phyloP scores from a whole-genome alignment of 1,284 basidiomycete species.

The Marasmius oreades region DNA sequence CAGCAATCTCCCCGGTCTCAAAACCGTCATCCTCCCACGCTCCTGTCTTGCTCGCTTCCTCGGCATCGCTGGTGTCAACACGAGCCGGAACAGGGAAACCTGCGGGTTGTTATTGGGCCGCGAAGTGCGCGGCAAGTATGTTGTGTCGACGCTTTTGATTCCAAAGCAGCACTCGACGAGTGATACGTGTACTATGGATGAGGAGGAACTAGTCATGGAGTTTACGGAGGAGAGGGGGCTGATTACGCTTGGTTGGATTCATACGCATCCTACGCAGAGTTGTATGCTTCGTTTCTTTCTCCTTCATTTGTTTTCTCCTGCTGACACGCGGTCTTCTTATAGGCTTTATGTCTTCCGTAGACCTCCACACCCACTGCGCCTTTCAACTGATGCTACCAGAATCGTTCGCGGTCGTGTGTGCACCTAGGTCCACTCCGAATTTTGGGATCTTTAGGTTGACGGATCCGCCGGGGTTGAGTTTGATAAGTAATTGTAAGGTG shows the following conservation, averaged over 20 bases:
- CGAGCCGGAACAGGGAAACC: constrained; percentile 42
- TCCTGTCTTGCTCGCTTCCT: constrained; percentile 72
- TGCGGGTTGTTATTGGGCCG: constrained; percentile 54
- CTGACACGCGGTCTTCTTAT: background rate
- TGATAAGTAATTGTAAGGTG: constrained; percentile 62
- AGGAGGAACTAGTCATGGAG: constrained; percentile 81
- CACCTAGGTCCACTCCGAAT: constrained; percentile 73
- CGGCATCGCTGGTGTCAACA: constrained; percentile 52
- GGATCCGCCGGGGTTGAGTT: constrained; percentile 76
- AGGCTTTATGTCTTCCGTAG: constrained; percentile 88
- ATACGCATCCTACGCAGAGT: constrained; percentile 88
- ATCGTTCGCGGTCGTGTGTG: constrained; percentile 89
- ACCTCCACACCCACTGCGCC: constrained; percentile 83
- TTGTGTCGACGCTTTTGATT: constrained; percentile 75
- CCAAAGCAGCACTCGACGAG: constrained; percentile 83
- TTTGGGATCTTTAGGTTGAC: constrained; percentile 87
- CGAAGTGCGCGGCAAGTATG: constrained; percentile 50
- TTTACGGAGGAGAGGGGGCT: constrained; percentile 76
- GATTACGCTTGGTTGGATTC: constrained; percentile 90
- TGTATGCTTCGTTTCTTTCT: constrained; percentile 44
- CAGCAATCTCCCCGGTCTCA: constrained; percentile 36
- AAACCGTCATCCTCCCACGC: constrained; percentile 62
- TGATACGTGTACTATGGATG: constrained; percentile 86
- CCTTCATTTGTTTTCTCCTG: background rate
- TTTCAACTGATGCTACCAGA: constrained; percentile 88